Percentiles rank a stretch among this genome's conserved stretches.
These are phyloP conservation scores for Chaetomidium leptoderma DNA, from an alignment of 495 filamentous ascomycete species.

Conservation along the genomic window DNA sequence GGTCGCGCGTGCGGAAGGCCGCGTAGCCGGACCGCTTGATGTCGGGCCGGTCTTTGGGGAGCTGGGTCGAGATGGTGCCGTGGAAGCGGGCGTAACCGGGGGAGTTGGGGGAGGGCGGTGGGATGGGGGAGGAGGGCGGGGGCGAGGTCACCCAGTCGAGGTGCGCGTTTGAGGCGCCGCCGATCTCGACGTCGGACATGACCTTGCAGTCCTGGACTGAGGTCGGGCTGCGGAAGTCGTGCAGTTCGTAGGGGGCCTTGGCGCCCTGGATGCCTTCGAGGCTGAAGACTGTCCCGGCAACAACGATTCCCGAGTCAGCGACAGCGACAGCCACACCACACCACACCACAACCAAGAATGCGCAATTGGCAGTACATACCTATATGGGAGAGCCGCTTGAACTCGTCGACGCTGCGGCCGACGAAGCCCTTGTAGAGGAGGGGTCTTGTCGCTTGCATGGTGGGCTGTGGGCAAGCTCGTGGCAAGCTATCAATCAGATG, in stretches of 20 bases:
- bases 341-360: not conserved
- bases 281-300: slow-evolving; percentile 34
- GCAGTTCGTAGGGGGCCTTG: slow-evolving; percentile 53
- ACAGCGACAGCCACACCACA: no score
- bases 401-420: slow-evolving; percentile 44
- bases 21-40: slow-evolving; percentile 78
- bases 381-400: slow-evolving; percentile 44
- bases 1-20: slow-evolving; percentile 71
- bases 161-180: slow-evolving; percentile 70
- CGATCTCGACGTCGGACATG: slow-evolving; percentile 82
- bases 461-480: no score
- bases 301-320: slow-evolving; percentile 5
- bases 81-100: slow-evolving; percentile 66
- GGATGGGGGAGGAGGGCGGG: slow-evolving; percentile 55
- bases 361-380: slow-evolving; percentile 26
- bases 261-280: slow-evolving; percentile 54
- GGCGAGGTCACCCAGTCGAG: slow-evolving; percentile 65
- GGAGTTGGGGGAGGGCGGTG: slow-evolving; percentile 33
- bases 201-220: slow-evolving; percentile 66
- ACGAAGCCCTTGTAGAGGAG: slow-evolving; percentile 43
- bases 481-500: no score
- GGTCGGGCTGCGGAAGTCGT: slow-evolving; percentile 61
- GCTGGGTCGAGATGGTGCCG: slow-evolving; percentile 79
- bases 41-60: slow-evolving; percentile 68
- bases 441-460: slow-evolving; percentile 41